phyloP scores from a whole-genome alignment of 106 monocot genomes.

The Dendrobium nobile region DNA sequence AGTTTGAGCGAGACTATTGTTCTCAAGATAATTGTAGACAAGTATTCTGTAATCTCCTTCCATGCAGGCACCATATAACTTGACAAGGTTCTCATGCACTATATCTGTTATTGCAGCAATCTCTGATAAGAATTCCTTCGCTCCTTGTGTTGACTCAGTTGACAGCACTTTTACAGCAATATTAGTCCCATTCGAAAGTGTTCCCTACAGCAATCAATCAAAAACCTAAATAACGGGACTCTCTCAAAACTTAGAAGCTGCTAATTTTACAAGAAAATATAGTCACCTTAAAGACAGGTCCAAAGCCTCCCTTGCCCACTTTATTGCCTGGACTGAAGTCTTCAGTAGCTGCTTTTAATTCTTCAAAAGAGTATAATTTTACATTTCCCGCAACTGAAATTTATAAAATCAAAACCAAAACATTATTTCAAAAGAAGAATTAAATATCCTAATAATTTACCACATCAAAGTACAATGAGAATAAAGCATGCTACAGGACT shows the following conservation, averaged over 20 bases:
- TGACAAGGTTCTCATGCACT: slow-evolving; percentile 52
- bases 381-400: slow-evolving; percentile 21
- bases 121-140: slow-evolving; percentile 45
- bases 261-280: background rate
- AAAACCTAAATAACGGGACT: background rate
- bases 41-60: slow-evolving; percentile 44
- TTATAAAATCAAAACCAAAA: slow-evolving; percentile 5
- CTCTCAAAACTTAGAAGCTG: background rate
- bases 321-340: slow-evolving; percentile 38
- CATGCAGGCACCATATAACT: slow-evolving; percentile 46
- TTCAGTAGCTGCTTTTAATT: slow-evolving; percentile 37
- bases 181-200: slow-evolving; percentile 36
- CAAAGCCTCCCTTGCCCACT: slow-evolving; percentile 58
- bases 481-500: background rate
- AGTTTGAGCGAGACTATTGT: slow-evolving; percentile 55
- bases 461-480: background rate
- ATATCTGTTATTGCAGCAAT: slow-evolving; percentile 36
- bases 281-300: slow-evolving; percentile 57
- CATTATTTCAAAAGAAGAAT: background rate
- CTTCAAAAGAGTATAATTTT: slow-evolving; percentile 34
- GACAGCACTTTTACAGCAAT: slow-evolving; percentile 61
- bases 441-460: background rate
- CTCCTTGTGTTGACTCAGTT: slow-evolving; percentile 55
- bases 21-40: slow-evolving; percentile 56
- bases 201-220: slow-evolving; percentile 29